These are phyloP conservation scores for Brasilioporus rufonigricans DNA, from an alignment of 768 basidiomycete species.

Conservation along the genomic window DNA sequence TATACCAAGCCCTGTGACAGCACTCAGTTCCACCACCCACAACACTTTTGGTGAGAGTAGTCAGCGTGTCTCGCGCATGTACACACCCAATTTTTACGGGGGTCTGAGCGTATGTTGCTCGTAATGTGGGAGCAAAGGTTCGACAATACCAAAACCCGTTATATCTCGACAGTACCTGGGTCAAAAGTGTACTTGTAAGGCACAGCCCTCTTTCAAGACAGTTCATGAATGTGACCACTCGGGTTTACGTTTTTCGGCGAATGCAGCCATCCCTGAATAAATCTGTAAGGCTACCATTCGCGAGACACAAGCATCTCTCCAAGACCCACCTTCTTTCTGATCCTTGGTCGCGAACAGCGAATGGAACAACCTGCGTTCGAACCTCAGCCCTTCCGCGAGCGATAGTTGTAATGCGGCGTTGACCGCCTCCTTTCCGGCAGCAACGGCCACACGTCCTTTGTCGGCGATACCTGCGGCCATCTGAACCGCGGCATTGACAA, in stretches of 20 bases:
- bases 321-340: conserved; percentile 84
- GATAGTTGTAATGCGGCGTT: conserved; percentile 88
- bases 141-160: background rate
- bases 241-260: conserved; percentile 90
- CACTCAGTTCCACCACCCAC: too few species aligned
- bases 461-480: conserved; percentile 76
- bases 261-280: conserved; percentile 83
- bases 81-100: background rate
- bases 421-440: conserved; percentile 91
- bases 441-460: conserved; percentile 80
- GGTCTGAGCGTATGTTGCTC: background rate
- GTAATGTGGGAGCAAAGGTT: background rate
- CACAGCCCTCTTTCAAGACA: background rate
- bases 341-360: conserved; percentile 89
- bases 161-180: background rate
- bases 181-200: background rate
- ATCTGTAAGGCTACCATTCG: conserved; percentile 1
- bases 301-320: background rate
- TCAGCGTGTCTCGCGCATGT: background rate
- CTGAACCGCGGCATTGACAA: conserved; percentile 82
- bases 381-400: conserved; percentile 77
- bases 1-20: too few species aligned
- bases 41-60: background rate
- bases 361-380: conserved; percentile 91
- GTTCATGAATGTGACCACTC: conserved; percentile 61